Percentiles rank a stretch among this genome's conserved stretches.
Conservation (phyloP, 2,329 filamentous ascomycete genomes). For the Apiospora sp. region DNA sequence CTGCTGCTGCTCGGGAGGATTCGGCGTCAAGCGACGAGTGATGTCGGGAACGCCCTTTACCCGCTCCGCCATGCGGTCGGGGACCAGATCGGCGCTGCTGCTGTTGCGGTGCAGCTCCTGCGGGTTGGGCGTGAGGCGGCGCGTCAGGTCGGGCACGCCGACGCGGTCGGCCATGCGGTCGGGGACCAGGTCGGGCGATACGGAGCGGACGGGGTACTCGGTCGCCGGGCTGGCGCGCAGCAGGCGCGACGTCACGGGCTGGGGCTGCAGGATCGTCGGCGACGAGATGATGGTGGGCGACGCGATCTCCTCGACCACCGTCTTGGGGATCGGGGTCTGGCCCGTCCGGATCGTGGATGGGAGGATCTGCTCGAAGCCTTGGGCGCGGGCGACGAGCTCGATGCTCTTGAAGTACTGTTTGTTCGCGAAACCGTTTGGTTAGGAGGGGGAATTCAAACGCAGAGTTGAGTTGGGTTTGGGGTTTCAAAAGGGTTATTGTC, state of each 20-base stretch:
- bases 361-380: constrained; percentile 65
- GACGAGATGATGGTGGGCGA: constrained; percentile 42
- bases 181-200: constrained; percentile 67
- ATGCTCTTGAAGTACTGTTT: constrained; percentile 75
- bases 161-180: constrained; percentile 69
- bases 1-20: constrained; percentile 42
- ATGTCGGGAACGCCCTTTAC: constrained; percentile 55
- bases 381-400: constrained; percentile 66
- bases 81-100: constrained; percentile 53
- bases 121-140: constrained; percentile 43
- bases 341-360: constrained; percentile 64
- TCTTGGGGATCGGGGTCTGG: constrained; percentile 47
- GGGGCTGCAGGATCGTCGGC: constrained; percentile 59
- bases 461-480: constrained; percentile 1
- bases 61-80: constrained; percentile 68
- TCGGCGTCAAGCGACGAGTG: constrained; percentile 41
- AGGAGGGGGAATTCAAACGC: background rate
- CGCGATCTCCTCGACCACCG: constrained; percentile 52
- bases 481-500: background rate
- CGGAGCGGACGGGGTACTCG: constrained; percentile 62
- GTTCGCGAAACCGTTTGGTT: background rate
- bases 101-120: constrained; percentile 35
- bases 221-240: constrained; percentile 62
- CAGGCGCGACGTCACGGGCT: constrained; percentile 63
- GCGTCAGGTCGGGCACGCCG: constrained; percentile 53